phyloP scores from a whole-genome alignment of 257 asterid genomes.

The Solanum peruvianum region DNA sequence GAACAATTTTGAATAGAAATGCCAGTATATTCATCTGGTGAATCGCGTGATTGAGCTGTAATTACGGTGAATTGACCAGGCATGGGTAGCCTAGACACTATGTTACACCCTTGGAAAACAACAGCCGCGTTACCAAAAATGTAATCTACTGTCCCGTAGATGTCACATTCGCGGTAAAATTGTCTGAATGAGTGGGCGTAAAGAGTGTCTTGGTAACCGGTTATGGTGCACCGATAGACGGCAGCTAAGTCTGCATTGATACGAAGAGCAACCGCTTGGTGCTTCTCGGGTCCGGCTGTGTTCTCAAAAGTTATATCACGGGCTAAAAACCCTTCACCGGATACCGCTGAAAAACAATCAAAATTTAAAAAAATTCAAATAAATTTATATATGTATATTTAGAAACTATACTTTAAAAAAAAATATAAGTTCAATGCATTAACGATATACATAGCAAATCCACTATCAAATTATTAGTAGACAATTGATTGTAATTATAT shows the following conservation, averaged over 20 bases:
- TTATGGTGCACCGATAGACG: slow-evolving; percentile 44
- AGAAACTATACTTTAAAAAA: not conserved
- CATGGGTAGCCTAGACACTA: slow-evolving; percentile 59
- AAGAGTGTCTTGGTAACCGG: slow-evolving; percentile 69
- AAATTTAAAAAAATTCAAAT: not conserved
- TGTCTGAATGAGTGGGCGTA: slow-evolving; percentile 75
- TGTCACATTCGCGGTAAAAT: slow-evolving; percentile 77
- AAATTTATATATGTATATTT: not conserved
- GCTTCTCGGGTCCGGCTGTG: slow-evolving; percentile 70
- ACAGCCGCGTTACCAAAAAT: slow-evolving; percentile 85
- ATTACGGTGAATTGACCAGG: slow-evolving; percentile 54
- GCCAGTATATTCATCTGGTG: slow-evolving; percentile 50
- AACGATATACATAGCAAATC: not conserved
- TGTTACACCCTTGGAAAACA: slow-evolving; percentile 64
- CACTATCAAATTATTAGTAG: not conserved
- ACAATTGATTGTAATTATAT: not conserved
- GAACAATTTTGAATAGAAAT: slow-evolving; percentile 74
- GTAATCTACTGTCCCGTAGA: slow-evolving; percentile 79
- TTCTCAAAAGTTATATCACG: slow-evolving; percentile 72
- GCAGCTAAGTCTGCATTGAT: slow-evolving; percentile 63
- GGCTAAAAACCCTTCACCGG: slow-evolving; percentile 76
- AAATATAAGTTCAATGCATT: not conserved
- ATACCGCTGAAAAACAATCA: slow-evolving; percentile 43
- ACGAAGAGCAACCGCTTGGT: slow-evolving; percentile 89
- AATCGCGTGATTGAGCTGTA: slow-evolving; percentile 61